These are phyloP conservation scores for Dioscorea zingiberensis DNA, from an alignment of 106 monocot species.

Conservation along the genomic window DNA sequence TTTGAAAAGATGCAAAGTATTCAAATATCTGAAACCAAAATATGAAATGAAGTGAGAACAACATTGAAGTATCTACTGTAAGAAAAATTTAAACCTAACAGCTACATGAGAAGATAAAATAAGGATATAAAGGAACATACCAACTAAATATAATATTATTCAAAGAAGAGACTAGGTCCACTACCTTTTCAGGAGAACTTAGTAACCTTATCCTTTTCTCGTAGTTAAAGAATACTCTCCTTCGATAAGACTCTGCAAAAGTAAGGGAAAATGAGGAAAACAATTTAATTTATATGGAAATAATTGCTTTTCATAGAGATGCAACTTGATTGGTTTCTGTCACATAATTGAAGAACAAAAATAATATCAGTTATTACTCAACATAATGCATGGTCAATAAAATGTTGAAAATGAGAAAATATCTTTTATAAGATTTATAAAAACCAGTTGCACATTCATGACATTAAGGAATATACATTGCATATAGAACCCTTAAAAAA, in stretches of 20 bases:
- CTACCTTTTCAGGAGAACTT: slow-evolving; percentile 94
- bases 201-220: slow-evolving; percentile 78
- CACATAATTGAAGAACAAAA: too few species aligned
- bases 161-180: neutral
- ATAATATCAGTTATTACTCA: too few species aligned
- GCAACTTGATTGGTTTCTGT: too few species aligned
- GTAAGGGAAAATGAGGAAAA: neutral
- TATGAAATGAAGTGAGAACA: neutral
- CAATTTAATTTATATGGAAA: too few species aligned
- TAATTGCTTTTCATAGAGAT: too few species aligned
- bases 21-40: slow-evolving; percentile 65
- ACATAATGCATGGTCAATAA: neutral
- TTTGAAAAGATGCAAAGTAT: slow-evolving; percentile 80
- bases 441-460: too few species aligned
- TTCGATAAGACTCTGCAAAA: slow-evolving; percentile 70
- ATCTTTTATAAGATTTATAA: too few species aligned
- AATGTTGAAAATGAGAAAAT: too few species aligned
- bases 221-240: slow-evolving; percentile 91
- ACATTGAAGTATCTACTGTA: too few species aligned
- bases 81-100: too few species aligned
- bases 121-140: neutral
- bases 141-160: neutral
- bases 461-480: too few species aligned
- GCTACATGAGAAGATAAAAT: neutral
- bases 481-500: too few species aligned